Evolutionary conservation across 2,329 filamentous ascomycete genomes (phyloP), one percentile per base, ranked within the genome.

Genomic region (Amesomyces nigricolor): DNA sequence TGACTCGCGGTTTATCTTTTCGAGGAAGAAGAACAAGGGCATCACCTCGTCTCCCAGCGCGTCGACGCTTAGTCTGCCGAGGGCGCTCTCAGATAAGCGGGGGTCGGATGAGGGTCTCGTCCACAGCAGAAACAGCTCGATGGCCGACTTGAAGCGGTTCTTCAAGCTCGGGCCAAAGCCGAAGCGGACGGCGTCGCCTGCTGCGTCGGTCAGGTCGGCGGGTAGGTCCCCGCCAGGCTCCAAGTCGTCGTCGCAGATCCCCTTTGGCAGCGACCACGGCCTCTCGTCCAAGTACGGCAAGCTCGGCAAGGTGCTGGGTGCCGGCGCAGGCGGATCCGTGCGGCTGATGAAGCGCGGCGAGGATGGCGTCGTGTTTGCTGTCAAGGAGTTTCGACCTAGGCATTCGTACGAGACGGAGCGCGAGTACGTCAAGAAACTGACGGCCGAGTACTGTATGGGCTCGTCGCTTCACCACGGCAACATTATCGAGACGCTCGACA

Each of bases 351-450:
- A 94, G 75, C 83, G 94, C 58, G 92, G 86, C 66, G 91, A 89
- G 60, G 94, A 99, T 67, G 88, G 88, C 26, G 90, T 89, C 6
- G 94, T 95, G 0, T 99, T 99, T 71, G 94, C 94, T 1, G 94
- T 97, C 51, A 99, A 99, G 72, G 92, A 99, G 68, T 99, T 99
- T 73, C 80, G 94, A 51, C 85, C 92, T 53, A 84, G 90, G 35
- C 92, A 99, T 71, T 85, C 88, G 0, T 96, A 96, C 72, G 94
- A 99, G 72, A 89, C 87, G 1, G 88, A 96, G 68, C 90, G 89
- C 66, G 94, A 97, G 63, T 99, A 99, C 67, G 89, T 91, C 63
- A 99, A 99, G 73, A 99, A 99, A 70, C 85, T 99, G 46, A 99
- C 94, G 0, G 92, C 94, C 2, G 94, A 99, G 68, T 99, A 99